Conservation (phyloP, 2,329 filamentous ascomycete species). For the Penicillium sp. region DNA sequence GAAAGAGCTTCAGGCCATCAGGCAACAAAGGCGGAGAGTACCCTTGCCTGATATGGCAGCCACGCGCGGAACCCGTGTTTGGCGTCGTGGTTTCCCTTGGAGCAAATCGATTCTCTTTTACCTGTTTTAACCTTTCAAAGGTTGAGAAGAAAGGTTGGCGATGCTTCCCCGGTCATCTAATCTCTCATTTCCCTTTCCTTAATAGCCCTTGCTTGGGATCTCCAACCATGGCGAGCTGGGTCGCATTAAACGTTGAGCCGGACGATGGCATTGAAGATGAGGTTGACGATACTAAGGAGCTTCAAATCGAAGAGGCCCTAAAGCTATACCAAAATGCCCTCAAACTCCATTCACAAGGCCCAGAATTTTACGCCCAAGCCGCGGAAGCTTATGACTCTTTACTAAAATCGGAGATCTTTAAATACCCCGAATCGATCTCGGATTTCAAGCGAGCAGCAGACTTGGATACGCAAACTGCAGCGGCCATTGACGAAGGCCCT, state of each 20-base stretch:
- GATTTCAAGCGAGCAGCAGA: conserved; percentile 74
- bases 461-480: conserved; percentile 38
- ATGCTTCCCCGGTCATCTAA: conserved; percentile 18
- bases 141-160: conserved; percentile 8
- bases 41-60: conserved; percentile 17
- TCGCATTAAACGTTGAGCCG: conserved; percentile 89
- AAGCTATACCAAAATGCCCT: conserved; percentile 91
- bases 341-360: conserved; percentile 87
- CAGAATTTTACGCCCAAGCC: conserved; percentile 72
- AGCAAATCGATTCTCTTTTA: not conserved
- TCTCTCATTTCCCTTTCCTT: conserved; percentile 1
- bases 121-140: not conserved
- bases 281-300: conserved; percentile 90
- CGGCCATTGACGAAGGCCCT: conserved; percentile 14
- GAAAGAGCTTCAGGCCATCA: conserved; percentile 21
- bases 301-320: conserved; percentile 95
- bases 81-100: conserved; percentile 6
- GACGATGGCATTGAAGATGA: conserved; percentile 90
- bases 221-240: conserved; percentile 62
- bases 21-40: conserved; percentile 21
- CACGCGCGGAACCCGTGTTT: conserved; percentile 19
- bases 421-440: conserved; percentile 80
- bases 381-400: conserved; percentile 78
- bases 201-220: conserved; percentile 13
- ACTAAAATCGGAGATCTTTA: conserved; percentile 91